Conservation (phyloP, 345 rosid genomes). For the Moricandia moricandioides region DNA sequence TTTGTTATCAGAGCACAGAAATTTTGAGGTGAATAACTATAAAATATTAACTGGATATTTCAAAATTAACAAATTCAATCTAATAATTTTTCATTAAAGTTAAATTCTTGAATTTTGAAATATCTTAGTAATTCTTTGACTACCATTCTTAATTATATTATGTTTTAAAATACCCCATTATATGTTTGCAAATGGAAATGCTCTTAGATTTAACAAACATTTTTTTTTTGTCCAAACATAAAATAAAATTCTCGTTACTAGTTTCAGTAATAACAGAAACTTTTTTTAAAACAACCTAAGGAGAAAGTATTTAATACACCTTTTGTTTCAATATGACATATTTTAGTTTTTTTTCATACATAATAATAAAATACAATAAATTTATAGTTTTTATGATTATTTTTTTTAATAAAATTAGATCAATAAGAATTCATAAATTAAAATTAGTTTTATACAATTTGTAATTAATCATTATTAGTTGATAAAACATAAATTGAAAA, state of each 20-base stretch:
- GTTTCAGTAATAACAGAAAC: background rate
- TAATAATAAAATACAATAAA: too few species aligned
- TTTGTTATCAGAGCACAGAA: background rate
- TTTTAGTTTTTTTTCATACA: too few species aligned
- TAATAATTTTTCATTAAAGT: too few species aligned
- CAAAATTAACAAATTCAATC: background rate
- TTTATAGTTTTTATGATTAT: too few species aligned
- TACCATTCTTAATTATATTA: background rate
- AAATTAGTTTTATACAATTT: too few species aligned
- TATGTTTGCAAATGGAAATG: background rate
- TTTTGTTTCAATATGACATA: too few species aligned
- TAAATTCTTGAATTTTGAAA: background rate
- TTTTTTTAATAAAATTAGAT: too few species aligned
- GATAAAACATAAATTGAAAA: too few species aligned
- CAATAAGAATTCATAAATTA: too few species aligned
- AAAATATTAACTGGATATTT: background rate
- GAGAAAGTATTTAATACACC: too few species aligned
- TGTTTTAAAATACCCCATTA: background rate
- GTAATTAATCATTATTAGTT: too few species aligned
- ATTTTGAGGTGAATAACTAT: background rate
- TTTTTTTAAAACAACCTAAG: background rate
- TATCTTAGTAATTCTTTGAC: background rate
- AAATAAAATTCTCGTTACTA: background rate
- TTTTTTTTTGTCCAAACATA: background rate
- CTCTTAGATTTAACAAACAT: background rate